phyloP scores from a whole-genome alignment of 176 grass and related monocot species.

The Lolium perenne region DNA sequence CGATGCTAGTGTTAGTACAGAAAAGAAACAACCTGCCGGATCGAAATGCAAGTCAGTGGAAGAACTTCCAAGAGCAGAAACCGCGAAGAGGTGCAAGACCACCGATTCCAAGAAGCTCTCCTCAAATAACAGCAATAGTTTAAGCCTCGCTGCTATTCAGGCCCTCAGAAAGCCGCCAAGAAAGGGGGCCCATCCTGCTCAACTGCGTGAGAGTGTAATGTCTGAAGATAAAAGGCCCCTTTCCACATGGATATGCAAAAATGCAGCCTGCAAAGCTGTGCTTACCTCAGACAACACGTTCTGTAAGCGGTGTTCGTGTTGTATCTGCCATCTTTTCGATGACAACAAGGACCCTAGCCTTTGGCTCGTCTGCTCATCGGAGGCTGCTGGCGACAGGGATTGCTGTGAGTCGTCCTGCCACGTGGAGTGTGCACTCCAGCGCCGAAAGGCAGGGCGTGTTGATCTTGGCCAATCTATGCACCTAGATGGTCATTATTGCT shows the following conservation, averaged over 20 bases:
- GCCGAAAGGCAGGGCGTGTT: constrained; percentile 64
- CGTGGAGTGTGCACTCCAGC: constrained; percentile 86
- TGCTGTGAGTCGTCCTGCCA: constrained; percentile 96
- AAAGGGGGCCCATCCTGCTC: constrained; percentile 53
- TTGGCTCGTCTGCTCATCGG: constrained; percentile 94
- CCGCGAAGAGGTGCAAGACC: constrained; percentile 66
- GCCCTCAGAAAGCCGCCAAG: constrained; percentile 54
- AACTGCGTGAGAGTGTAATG: constrained; percentile 41
- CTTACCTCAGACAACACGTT: constrained; percentile 75
- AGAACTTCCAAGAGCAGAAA: constrained; percentile 50
- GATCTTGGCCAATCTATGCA: constrained; percentile 84
- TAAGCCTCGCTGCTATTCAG: constrained; percentile 46
- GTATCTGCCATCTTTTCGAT: constrained; percentile 93
- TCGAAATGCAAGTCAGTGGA: constrained; percentile 75
- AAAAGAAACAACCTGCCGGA: constrained; percentile 51
- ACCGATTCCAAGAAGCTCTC: constrained; percentile 64
- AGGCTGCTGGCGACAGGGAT: constrained; percentile 65
- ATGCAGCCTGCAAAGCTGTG: constrained; percentile 92
- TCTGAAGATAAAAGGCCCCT: constrained; percentile 44
- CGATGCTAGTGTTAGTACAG: constrained; percentile 63
- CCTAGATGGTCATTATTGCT: constrained; percentile 94
- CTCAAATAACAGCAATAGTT: constrained; percentile 48
- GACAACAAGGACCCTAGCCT: constrained; percentile 99
- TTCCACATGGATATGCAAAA: constrained; percentile 84
- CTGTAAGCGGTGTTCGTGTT: constrained; percentile 98